Evolutionary conservation across 306 rosid genomes (phyloP).

Genomic region (Cyclanthera cordifolia): DNA sequence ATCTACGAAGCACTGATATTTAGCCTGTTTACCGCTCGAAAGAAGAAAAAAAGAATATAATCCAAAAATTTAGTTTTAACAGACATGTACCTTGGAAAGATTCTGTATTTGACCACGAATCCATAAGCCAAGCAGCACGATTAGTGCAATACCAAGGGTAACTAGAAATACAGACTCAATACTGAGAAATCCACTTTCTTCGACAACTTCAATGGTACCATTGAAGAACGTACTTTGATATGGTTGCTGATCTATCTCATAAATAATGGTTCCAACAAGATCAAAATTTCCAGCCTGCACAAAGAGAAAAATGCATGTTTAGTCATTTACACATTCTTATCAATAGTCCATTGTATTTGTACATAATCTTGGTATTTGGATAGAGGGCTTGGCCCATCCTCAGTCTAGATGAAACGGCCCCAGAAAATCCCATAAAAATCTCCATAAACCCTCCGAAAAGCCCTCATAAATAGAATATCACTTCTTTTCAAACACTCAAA

Average conservation of each 20-base stretch:
- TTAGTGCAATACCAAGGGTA: conserved; percentile 46
- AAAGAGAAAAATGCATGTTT: conserved; percentile 13
- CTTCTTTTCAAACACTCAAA: too few species aligned
- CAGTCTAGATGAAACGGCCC: too few species aligned
- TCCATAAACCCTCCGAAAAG: too few species aligned
- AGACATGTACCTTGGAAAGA: conserved; percentile 62
- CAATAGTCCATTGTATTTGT: too few species aligned
- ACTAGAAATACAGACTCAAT: conserved; percentile 45
- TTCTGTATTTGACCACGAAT: conserved; percentile 73
- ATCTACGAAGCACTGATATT: background rate
- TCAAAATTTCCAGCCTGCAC: conserved; percentile 83
- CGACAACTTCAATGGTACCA: conserved; percentile 85
- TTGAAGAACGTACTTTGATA: conserved; percentile 75
- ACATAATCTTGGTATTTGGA: too few species aligned
- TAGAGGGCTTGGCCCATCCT: too few species aligned
- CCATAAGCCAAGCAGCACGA: conserved; percentile 66
- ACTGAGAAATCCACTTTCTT: conserved; percentile 60
- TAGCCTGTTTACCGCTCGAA: background rate
- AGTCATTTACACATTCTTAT: background rate
- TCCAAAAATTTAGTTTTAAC: background rate
- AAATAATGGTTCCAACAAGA: conserved; percentile 68
- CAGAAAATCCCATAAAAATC: too few species aligned
- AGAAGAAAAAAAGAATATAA: background rate
- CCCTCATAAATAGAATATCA: too few species aligned
- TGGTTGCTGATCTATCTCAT: conserved; percentile 77